These are phyloP conservation scores for Trichoderma virens DNA, from an alignment of 495 filamentous ascomycete species.

Conservation along the genomic window DNA sequence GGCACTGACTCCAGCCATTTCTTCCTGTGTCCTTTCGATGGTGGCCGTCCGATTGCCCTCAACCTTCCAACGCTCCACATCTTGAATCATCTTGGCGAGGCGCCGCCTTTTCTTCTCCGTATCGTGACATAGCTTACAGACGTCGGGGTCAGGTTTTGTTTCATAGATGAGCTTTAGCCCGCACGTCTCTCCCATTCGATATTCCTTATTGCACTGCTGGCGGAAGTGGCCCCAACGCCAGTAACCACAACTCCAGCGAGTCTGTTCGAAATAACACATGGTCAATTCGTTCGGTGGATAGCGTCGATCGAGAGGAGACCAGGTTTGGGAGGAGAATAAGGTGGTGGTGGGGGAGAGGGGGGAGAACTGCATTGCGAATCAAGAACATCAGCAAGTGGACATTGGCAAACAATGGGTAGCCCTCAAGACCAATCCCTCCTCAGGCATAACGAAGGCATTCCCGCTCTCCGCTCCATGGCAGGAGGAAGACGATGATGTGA, in stretches of 20 bases:
- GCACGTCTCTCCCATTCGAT: conserved; percentile 96
- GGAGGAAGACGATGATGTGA: not conserved
- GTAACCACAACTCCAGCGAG: conserved; percentile 66
- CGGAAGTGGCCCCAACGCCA: conserved; percentile 96
- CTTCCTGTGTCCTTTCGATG: conserved; percentile 65
- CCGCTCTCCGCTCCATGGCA: not conserved
- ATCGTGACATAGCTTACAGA: conserved; percentile 85
- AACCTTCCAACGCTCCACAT: conserved; percentile 71
- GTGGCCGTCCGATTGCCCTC: conserved; percentile 70
- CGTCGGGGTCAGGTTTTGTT: conserved; percentile 48
- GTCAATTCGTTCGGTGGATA: not conserved
- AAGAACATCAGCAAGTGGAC: not conserved
- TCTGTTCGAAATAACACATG: conserved; percentile 62
- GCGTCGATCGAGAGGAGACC: not conserved
- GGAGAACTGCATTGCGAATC: not conserved
- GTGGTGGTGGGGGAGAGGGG: not conserved
- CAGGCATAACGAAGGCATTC: not conserved
- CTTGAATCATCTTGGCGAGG: conserved; percentile 63
- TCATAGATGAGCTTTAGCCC: conserved; percentile 85
- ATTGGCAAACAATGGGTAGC: not conserved
- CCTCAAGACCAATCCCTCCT: not conserved
- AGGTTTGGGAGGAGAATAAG: too few species aligned
- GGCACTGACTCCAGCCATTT: conserved; percentile 51
- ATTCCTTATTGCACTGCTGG: conserved; percentile 90
- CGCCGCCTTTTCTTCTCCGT: conserved; percentile 81